phyloP scores from a whole-genome alignment of 2,329 filamentous ascomycete species.

The Lomentospora prolificans region DNA sequence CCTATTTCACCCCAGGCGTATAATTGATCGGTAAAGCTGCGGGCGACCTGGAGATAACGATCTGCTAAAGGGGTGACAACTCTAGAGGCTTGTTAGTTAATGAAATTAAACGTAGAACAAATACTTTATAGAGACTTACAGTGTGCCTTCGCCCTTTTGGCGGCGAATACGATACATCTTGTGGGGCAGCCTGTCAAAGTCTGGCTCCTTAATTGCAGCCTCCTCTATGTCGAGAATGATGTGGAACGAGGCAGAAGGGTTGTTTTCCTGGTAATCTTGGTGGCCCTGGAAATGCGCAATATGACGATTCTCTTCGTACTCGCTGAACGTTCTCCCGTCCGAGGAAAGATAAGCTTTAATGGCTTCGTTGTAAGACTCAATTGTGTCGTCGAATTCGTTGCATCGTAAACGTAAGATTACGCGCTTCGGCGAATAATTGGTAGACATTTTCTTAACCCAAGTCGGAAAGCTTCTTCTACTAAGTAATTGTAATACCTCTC shows the following conservation, averaged over 20 bases:
- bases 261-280: neutral
- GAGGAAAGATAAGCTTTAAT: neutral
- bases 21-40: neutral
- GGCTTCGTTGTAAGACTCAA: neutral
- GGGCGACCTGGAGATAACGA: neutral
- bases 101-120: neutral
- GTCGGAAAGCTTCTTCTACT: neutral
- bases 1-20: neutral
- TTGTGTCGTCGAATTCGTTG: slow-evolving; percentile 1
- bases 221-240: neutral
- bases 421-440: neutral
- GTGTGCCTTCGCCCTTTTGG: neutral
- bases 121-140: neutral
- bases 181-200: neutral
- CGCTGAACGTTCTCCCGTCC: neutral
- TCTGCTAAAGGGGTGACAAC: neutral
- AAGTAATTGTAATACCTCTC: neutral
- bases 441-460: neutral
- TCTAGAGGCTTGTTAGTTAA: neutral
- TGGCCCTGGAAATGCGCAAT: neutral
- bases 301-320: neutral
- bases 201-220: neutral
- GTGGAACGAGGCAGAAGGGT: neutral
- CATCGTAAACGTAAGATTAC: neutral
- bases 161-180: neutral